A percentile compares a stretch with the other conserved stretches of the same genome.
These are phyloP conservation scores for Lactarius tabidus DNA, from an alignment of 768 basidiomycete genomes.

Conservation along the genomic window DNA sequence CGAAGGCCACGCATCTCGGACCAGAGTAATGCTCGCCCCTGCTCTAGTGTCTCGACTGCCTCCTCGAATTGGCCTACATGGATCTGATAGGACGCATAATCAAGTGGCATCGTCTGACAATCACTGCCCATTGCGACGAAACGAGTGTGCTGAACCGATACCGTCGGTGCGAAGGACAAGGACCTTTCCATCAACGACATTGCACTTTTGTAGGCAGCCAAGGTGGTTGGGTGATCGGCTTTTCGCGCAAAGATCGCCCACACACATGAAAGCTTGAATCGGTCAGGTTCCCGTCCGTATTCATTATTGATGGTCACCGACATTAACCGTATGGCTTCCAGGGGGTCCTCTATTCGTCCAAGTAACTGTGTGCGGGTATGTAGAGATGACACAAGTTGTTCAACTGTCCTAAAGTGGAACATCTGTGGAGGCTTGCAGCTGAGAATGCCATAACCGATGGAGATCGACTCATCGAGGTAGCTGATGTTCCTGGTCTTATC, in stretches of 20 bases:
- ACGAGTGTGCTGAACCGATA: background rate
- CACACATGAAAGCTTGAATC: background rate
- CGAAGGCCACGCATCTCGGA: slow-evolving; percentile 11
- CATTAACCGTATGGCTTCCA: slow-evolving; percentile 5
- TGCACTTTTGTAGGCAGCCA: background rate
- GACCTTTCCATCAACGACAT: background rate
- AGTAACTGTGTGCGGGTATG: background rate
- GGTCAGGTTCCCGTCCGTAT: background rate
- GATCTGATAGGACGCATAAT: slow-evolving; percentile 6
- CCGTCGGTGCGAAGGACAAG: background rate
- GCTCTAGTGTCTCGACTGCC: slow-evolving; percentile 12
- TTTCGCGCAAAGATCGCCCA: background rate
- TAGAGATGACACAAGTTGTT: background rate
- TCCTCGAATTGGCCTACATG: background rate
- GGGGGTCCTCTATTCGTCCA: background rate
- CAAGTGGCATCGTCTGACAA: background rate
- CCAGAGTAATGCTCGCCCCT: slow-evolving; percentile 9
- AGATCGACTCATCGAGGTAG: no score
- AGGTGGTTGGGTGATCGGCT: background rate
- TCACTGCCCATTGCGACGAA: background rate
- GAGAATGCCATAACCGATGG: no score
- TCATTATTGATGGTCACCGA: background rate
- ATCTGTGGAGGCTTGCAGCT: no score
- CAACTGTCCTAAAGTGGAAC: no score
- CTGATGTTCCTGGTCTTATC: no score